Conservation (phyloP, 2,329 filamentous ascomycete species). For the Fusarium sp. region DNA sequence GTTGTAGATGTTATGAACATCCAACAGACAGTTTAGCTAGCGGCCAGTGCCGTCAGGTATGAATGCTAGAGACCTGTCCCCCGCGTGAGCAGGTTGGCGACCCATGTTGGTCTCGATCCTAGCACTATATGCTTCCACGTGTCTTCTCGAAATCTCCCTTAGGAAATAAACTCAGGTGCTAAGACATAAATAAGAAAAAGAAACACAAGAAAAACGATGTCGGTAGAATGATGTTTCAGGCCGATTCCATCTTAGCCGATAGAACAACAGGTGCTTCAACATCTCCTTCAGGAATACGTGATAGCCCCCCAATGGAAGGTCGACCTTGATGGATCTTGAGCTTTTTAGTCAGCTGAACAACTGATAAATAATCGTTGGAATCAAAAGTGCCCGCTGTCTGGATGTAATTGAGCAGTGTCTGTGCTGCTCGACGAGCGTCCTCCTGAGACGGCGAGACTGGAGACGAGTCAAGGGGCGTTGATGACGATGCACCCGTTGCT, state of each 20-base stretch:
- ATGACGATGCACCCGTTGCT: slow-evolving; percentile 35
- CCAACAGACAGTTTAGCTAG: slow-evolving; percentile 13
- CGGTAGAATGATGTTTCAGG: slow-evolving; percentile 31
- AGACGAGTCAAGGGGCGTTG: slow-evolving; percentile 62
- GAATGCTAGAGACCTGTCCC: slow-evolving; percentile 7
- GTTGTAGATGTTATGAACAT: background rate
- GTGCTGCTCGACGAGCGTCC: slow-evolving; percentile 84
- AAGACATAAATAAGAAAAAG: slow-evolving; percentile 26
- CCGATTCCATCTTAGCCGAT: slow-evolving; percentile 49
- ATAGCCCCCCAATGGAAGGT: slow-evolving; percentile 61
- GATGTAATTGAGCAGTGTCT: slow-evolving; percentile 86
- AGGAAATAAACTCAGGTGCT: slow-evolving; percentile 29
- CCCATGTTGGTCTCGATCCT: slow-evolving; percentile 10
- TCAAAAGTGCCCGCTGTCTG: slow-evolving; percentile 79
- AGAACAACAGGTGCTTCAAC: slow-evolving; percentile 58
- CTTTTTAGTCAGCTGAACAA: slow-evolving; percentile 88
- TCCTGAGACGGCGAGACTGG: slow-evolving; percentile 82
- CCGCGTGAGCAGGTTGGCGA: slow-evolving; percentile 24
- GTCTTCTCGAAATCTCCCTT: background rate
- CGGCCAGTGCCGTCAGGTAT: slow-evolving; percentile 1
- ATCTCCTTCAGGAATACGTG: slow-evolving; percentile 70
- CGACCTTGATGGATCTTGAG: slow-evolving; percentile 71
- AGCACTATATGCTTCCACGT: slow-evolving; percentile 13
- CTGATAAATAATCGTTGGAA: slow-evolving; percentile 79
- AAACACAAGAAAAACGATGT: slow-evolving; percentile 10